phyloP scores from a whole-genome alignment of 805 yeast species.

The Nakazawaea laoshanensis region DNA sequence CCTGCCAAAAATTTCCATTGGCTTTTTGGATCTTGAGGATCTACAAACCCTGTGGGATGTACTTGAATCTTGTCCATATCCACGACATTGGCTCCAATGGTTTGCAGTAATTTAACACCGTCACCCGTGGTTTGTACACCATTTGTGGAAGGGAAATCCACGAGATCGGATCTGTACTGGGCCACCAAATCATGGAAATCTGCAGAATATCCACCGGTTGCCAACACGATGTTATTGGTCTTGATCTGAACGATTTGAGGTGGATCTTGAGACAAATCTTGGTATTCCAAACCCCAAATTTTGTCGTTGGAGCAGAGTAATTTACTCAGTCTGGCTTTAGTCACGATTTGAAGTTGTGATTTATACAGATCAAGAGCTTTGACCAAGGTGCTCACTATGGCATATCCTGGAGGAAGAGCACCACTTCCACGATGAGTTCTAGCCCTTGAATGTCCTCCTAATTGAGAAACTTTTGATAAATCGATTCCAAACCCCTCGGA shows the following conservation, averaged over 20 bases:
- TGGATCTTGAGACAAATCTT: conserved; percentile 18
- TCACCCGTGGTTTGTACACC: conserved; percentile 52
- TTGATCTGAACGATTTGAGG: conserved; percentile 12
- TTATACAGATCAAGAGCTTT: conserved; percentile 24
- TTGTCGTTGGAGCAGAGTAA: conserved; percentile 19
- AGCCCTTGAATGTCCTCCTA: conserved; percentile 32
- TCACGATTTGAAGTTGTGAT: conserved; percentile 25
- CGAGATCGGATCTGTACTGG: conserved; percentile 37
- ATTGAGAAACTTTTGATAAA: conserved; percentile 22
- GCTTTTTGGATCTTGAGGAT: conserved; percentile 27
- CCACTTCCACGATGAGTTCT: conserved; percentile 32
- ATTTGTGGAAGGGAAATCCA: conserved; percentile 44
- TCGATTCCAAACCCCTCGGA: conserved; percentile 20
- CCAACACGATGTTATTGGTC: conserved; percentile 33
- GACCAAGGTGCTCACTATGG: conserved; percentile 38
- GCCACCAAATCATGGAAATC: conserved; percentile 27
- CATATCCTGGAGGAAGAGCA: conserved; percentile 51
- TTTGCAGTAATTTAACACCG: conserved; percentile 42
- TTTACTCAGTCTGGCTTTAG: conserved; percentile 29
- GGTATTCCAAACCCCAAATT: conserved; percentile 35
- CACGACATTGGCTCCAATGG: conserved; percentile 37
- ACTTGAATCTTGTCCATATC: conserved; percentile 55
- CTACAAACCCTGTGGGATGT: conserved; percentile 57
- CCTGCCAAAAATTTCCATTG: conserved; percentile 52
- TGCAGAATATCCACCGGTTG: conserved; percentile 54